These are phyloP conservation scores for Syncephalastrum monosporum DNA, from an alignment of 371 early-diverging fungal species.

Conservation along the genomic window DNA sequence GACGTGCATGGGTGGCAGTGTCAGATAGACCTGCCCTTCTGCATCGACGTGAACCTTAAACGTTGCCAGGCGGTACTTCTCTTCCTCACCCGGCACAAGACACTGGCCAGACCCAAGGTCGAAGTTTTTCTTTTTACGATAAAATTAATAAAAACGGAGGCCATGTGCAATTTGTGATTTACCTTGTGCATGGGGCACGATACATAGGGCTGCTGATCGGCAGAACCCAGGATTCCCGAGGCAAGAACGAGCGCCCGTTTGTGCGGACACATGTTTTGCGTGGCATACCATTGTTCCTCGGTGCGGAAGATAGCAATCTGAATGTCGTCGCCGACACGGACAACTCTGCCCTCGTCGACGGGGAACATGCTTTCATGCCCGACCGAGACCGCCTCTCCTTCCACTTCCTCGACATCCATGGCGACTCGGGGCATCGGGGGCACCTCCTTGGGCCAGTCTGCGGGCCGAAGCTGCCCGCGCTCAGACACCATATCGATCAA, in stretches of 20 bases:
- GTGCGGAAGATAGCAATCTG: conserved; percentile 64
- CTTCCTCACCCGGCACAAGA: conserved; percentile 43
- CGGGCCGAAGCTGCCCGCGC: conserved; percentile 64
- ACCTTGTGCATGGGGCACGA: conserved; percentile 70
- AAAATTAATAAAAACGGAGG: conserved; percentile 7
- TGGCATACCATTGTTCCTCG: conserved; percentile 57
- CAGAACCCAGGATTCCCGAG: conserved; percentile 47
- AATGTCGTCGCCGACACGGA: conserved; percentile 51
- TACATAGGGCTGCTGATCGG: conserved; percentile 42
- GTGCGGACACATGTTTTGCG: conserved; percentile 76
- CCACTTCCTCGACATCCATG: conserved; percentile 28
- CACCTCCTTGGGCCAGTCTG: conserved; percentile 58
- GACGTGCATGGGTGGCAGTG: conserved; percentile 43
- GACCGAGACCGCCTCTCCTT: conserved; percentile 18
- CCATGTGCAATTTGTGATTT: conserved; percentile 27
- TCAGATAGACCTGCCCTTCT: conserved; percentile 39
- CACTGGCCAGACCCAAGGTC: conserved; percentile 52
- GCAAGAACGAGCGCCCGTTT: conserved; percentile 69
- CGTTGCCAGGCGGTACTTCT: conserved; percentile 44
- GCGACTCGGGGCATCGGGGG: conserved; percentile 11
- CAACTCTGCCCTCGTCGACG: conserved; percentile 48
- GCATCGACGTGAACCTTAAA: conserved; percentile 54
- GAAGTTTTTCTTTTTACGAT: conserved; percentile 49
- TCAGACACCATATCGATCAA: conserved; percentile 58
- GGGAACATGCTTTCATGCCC: conserved; percentile 26